Conservation (phyloP, 2,329 filamentous ascomycete species). For the Aspergillus tubingensis region DNA sequence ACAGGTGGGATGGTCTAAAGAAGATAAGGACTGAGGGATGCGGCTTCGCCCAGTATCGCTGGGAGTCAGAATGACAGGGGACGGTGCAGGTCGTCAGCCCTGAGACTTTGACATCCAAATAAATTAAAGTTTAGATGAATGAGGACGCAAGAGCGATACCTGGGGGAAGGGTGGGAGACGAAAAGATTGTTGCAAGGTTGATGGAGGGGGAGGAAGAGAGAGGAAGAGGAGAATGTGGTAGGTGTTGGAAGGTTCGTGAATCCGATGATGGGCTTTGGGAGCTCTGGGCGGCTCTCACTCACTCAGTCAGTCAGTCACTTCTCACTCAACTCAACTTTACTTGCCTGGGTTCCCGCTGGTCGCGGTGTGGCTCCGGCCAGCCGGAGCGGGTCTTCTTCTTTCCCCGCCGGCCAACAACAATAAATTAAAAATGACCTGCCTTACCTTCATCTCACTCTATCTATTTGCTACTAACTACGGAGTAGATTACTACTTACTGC, state of each 20-base stretch:
- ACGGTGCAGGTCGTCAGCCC: constrained; percentile 47
- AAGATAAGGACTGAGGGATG: constrained; percentile 24
- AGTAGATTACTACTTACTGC: not conserved
- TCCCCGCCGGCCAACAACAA: constrained; percentile 21
- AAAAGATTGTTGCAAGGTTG: constrained; percentile 14
- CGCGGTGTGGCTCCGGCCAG: constrained; percentile 12
- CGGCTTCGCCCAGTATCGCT: constrained; percentile 26
- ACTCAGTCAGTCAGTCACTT: no score
- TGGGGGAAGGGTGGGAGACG: constrained; percentile 5
- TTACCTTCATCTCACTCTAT: not conserved
- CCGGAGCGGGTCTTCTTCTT: constrained; percentile 27
- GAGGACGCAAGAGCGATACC: not conserved
- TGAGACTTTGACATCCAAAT: constrained; percentile 25
- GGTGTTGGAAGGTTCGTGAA: constrained; percentile 28
- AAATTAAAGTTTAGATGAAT: constrained; percentile 1
- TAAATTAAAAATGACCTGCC: not conserved
- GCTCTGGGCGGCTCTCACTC: constrained; percentile 13
- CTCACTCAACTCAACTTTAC: not conserved
- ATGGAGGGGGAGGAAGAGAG: constrained; percentile 9
- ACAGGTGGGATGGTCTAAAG: constrained; percentile 6
- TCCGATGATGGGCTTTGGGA: constrained; percentile 20
- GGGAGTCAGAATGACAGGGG: constrained; percentile 32
- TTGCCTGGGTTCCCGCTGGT: constrained; percentile 9
- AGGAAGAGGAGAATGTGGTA: constrained; percentile 17
- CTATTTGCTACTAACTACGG: not conserved